These are phyloP conservation scores for Suhomyces prunicola DNA, from an alignment of 805 yeast species.

Conservation along the genomic window DNA sequence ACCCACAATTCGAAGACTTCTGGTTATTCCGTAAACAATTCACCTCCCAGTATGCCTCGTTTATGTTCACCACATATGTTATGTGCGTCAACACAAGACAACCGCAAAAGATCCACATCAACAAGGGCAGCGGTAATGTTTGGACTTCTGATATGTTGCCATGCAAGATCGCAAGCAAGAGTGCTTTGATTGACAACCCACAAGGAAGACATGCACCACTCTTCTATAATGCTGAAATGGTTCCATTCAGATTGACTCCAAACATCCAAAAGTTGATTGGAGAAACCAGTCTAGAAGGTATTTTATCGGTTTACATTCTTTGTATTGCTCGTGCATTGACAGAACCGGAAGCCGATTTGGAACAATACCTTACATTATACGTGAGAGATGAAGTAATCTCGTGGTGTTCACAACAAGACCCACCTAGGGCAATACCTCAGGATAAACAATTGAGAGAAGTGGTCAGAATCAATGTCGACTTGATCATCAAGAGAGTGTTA, in stretches of 20 bases:
- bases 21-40: constrained; percentile 97
- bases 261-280: constrained; percentile 93
- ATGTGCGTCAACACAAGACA: constrained; percentile 90
- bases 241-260: constrained; percentile 95
- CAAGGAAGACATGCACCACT: constrained; percentile 67
- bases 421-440: constrained; percentile 67
- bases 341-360: constrained; percentile 90
- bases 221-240: constrained; percentile 87
- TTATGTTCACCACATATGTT: constrained; percentile 89
- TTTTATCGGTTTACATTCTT: constrained; percentile 79
- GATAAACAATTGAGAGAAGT: constrained; percentile 83
- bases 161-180: constrained; percentile 63
- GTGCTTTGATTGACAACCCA: constrained; percentile 28
- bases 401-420: constrained; percentile 87
- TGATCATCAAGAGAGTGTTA: constrained; percentile 72
- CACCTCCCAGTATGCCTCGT: constrained; percentile 90
- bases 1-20: constrained; percentile 83
- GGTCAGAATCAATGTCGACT: constrained; percentile 83
- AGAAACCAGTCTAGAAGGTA: constrained; percentile 89
- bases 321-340: constrained; percentile 83
- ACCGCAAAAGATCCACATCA: constrained; percentile 88
- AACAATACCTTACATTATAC: constrained; percentile 86
- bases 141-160: constrained; percentile 97
- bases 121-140: constrained; percentile 78
- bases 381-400: constrained; percentile 94